Evolutionary conservation across 1,284 basidiomycete species (phyloP).

Genomic region (Porodaedalea pini): DNA sequence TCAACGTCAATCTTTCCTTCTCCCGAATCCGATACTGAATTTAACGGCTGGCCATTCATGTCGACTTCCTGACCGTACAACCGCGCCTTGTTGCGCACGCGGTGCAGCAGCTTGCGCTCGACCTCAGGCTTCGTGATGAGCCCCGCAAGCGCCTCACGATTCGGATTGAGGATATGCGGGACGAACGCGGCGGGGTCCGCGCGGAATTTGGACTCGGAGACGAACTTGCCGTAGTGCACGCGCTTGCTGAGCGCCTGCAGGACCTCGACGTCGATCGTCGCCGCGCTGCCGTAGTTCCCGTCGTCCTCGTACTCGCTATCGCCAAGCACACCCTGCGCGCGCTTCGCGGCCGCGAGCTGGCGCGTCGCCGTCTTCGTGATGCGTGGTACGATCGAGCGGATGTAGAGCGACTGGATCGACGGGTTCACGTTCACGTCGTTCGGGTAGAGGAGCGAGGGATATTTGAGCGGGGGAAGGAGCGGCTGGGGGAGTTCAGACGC

Average conservation of each 20-base stretch:
- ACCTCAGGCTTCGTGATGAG: constrained; percentile 97
- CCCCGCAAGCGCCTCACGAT: constrained; percentile 71
- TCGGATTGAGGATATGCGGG: constrained; percentile 80
- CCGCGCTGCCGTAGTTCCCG: constrained; percentile 96
- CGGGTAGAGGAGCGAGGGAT: constrained; percentile 79
- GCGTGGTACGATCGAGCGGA: constrained; percentile 73
- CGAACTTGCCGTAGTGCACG: constrained; percentile 99
- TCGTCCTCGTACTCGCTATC: constrained; percentile 78
- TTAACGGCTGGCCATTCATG: constrained; percentile 52
- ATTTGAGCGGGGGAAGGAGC: constrained; percentile 72
- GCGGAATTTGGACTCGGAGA: constrained; percentile 94
- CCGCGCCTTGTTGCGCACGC: constrained; percentile 87
- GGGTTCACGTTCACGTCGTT: constrained; percentile 86
- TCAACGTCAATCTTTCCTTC: constrained; percentile 85
- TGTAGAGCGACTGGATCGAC: constrained; percentile 89
- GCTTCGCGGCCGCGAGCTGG: constrained; percentile 56
- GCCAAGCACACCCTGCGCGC: constrained; percentile 60
- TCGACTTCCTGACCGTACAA: constrained; percentile 92
- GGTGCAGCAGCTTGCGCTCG: constrained; percentile 81
- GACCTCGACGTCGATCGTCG: constrained; percentile 92
- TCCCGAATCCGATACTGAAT: constrained; percentile 23
- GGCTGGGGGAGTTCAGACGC: constrained; percentile 72
- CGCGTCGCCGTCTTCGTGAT: constrained; percentile 73
- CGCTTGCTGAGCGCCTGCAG: constrained; percentile 92
- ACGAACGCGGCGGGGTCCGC: constrained; percentile 85